Conservation (phyloP, 768 basidiomycete species). For the Xerocomellus amylosporus region DNA sequence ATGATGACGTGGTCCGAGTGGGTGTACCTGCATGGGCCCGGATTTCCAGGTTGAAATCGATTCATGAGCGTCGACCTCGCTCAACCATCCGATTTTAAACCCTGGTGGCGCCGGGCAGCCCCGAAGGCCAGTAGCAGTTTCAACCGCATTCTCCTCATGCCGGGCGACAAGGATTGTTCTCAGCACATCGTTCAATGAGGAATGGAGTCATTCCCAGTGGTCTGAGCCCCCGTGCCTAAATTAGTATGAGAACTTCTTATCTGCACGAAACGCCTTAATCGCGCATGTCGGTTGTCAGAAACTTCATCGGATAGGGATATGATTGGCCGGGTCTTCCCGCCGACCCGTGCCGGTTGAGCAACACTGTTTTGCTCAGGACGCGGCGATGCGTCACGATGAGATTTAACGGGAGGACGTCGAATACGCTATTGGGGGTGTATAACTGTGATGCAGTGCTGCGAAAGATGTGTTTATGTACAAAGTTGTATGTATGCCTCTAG, state of each 20-base stretch:
- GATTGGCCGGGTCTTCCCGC: neutral
- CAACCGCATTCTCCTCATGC: neutral
- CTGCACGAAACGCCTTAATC: slow-evolving; percentile 4
- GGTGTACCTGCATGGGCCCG: neutral
- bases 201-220: neutral
- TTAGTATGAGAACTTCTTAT: neutral
- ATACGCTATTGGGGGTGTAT: neutral
- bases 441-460: neutral
- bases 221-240: neutral
- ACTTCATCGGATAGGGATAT: neutral
- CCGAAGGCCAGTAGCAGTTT: slow-evolving; percentile 16
- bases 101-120: slow-evolving; percentile 1
- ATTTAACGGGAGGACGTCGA: neutral
- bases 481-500: neutral
- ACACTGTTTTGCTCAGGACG: neutral
- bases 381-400: neutral
- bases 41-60: neutral
- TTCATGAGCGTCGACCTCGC: neutral
- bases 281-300: neutral
- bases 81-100: neutral
- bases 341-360: too few relatives aligned
- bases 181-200: neutral
- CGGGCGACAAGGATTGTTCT: neutral
- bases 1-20: neutral
- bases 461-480: too few relatives aligned